A percentile compares a stretch with the other conserved stretches of the same genome.
phyloP scores from a whole-genome alignment of 2,329 filamentous ascomycete genomes.

The Cercospora sesami region DNA sequence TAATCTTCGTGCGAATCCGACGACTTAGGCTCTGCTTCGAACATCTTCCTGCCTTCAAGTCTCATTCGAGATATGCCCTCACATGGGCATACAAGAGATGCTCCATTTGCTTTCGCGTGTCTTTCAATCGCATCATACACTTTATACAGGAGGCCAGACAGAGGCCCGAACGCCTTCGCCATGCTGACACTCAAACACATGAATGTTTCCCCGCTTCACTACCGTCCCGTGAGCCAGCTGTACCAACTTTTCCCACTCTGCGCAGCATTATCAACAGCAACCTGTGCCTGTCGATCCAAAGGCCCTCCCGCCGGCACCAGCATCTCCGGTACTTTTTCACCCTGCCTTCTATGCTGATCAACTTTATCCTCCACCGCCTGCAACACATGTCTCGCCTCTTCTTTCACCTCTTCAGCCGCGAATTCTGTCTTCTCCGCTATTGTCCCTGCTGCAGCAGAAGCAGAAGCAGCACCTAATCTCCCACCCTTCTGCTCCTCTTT shows the following conservation, averaged over 20 bases:
- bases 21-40: not conserved
- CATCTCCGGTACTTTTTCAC: slow-evolving; percentile 33
- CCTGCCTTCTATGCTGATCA: slow-evolving; percentile 32
- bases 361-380: slow-evolving; percentile 40
- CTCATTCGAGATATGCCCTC: not conserved
- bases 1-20: not conserved
- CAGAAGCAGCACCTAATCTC: slow-evolving; percentile 35
- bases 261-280: slow-evolving; percentile 40
- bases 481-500: slow-evolving; percentile 43
- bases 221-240: slow-evolving; percentile 46
- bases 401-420: not conserved
- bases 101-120: not conserved
- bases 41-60: not conserved
- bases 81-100: not conserved
- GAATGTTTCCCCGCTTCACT: not conserved
- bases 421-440: not conserved
- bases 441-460: slow-evolving; percentile 15
- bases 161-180: slow-evolving; percentile 7
- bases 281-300: slow-evolving; percentile 49
- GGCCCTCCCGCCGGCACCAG: slow-evolving; percentile 43
- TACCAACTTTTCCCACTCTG: slow-evolving; percentile 48
- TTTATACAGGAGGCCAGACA: slow-evolving; percentile 3
- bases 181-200: slow-evolving; percentile 19
- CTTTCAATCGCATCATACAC: not conserved
- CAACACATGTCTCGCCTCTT: slow-evolving; percentile 33